Evolutionary conservation across 179 eudicot species (phyloP), one percentile per base, ranked within the genome.

Genomic region (Amaranthus tricolor): DNA sequence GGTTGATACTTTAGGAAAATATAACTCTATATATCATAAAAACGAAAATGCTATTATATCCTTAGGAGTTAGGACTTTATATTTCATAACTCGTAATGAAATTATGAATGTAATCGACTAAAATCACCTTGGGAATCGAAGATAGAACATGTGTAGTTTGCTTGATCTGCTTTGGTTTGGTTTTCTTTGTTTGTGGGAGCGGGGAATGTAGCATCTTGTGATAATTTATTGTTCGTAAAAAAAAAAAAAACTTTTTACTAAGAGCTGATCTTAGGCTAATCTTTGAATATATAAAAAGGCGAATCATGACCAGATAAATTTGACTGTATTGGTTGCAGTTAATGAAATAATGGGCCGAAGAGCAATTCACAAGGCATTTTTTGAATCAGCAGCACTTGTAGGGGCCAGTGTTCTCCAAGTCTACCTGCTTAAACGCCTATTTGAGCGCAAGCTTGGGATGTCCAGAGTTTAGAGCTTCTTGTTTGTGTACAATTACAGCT

Each of bases 371-470:
- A 93, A 93, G 84, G 97, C 98, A 19, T 8, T 91, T 15, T 76
- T 91, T 9, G 97, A 93, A 84, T 89, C 93, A 5, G 85, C 86
- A 19, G 97, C 95, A 13, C 88, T 93, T n/a, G 52, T 89, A 4
- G 90, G 93, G 44, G 89, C 86, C 10, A 89, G 97, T 56, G 86
- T 84, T 56, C 88, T 93, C 45, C 98, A 93, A 84, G 83, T 91
- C 66, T 87, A 81, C 81, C 86, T 93, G 77, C 86, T 91, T 21
- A 87, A 77, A 67, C 88, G 91, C 64, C 85, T 93, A 10, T 93
- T 93, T 59, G 93, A 91, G 47, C 85, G 84, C 63, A 89, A 89
- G 80, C 85, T 86, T 10, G 87, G 91, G 17, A 80, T 76, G 12
- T 78, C 85, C n/a, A 82, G 95, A 83, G 97, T 89, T 64, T 89